Evolutionary conservation across 1,284 basidiomycete genomes (phyloP), one percentile per base, ranked within the genome.

Genomic region (Leccinum angustisporum): DNA sequence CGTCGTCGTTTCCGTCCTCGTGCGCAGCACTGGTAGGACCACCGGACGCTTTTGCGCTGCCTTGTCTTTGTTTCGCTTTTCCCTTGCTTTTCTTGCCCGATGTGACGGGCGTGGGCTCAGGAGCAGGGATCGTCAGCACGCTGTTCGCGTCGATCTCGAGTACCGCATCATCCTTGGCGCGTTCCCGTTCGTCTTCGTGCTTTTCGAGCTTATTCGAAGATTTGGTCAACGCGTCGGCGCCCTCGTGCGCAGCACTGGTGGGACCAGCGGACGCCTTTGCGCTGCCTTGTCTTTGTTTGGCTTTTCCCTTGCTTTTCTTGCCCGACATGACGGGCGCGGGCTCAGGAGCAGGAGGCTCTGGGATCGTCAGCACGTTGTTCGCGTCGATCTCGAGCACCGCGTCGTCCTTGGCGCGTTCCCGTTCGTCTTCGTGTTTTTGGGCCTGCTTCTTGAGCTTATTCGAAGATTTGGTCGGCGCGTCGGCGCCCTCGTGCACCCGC

Each of bases 361-460:
- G 62, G 34, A 83, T 64, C 1, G 76, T 77, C 55, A 91, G 75
- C 14, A 85, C 79, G 31, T 82, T 79, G 61, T 85, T 79, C 61
- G 86, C 69, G 9, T 85, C 82, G 61, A 97, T 91, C 66, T 95
- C 93, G 18, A 97, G 85, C 5, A 77, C 74, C 0, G 90, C 91
- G 65, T 96, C 94, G 46, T 92, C 89, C 63, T 78, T 78, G 1
- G 81, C 83, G 62, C 81, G 83, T 62, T 79, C 82, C 63, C 79
- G 81, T 61, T 83, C 86, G 27, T 84, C 86, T 6, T 77, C 80
- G 9, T 76, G 75, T 67, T 87, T 87, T 67, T 74, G 77, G 43
- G 72, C 76, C 65, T 82, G 79, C 75, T 94, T 95, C 69, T 87
- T 85, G 40, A 95, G 79, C 68, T 85, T 85, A 71, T 86, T 83